Conservation (phyloP, 805 yeast species). For the Pichia deserticola region DNA sequence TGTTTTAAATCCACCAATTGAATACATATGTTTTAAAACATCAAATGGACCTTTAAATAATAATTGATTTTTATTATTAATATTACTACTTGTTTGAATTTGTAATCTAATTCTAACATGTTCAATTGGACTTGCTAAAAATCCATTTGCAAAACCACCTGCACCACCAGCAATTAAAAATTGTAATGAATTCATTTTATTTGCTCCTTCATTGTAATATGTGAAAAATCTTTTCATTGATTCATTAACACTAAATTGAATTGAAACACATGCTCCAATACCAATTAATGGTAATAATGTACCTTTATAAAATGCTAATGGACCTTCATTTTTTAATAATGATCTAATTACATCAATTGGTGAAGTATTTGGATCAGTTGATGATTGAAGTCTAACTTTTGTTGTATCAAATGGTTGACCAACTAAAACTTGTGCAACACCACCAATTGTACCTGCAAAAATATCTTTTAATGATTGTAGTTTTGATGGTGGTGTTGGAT, state of each 20-base stretch:
- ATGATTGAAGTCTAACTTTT: constrained; percentile 85
- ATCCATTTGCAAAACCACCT: constrained; percentile 89
- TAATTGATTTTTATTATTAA: neutral
- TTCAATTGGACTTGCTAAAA: constrained; percentile 89
- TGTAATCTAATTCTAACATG: constrained; percentile 92
- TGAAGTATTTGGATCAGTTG: constrained; percentile 57
- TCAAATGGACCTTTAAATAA: constrained; percentile 67
- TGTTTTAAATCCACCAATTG: constrained; percentile 40
- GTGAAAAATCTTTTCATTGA: constrained; percentile 77
- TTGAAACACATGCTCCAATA: constrained; percentile 96
- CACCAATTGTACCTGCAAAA: constrained; percentile 90
- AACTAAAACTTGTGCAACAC: constrained; percentile 87
- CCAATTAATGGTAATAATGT: constrained; percentile 90
- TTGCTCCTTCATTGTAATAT: constrained; percentile 35
- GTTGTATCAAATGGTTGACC: constrained; percentile 98
- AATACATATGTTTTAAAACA: constrained; percentile 51
- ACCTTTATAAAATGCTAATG: constrained; percentile 84
- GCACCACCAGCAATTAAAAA: constrained; percentile 78
- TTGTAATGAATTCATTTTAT: constrained; percentile 48
- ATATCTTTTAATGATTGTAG: constrained; percentile 63
- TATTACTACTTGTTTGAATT: constrained; percentile 57
- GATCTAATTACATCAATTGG: constrained; percentile 71
- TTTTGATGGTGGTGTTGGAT: constrained; percentile 19
- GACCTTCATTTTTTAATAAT: constrained; percentile 74
- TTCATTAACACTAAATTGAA: constrained; percentile 93